A percentile compares a stretch with the other conserved stretches of the same genome.
Evolutionary conservation across 208 protist species (phyloP).

Genomic region (Acanthamoeba lenticulata): DNA sequence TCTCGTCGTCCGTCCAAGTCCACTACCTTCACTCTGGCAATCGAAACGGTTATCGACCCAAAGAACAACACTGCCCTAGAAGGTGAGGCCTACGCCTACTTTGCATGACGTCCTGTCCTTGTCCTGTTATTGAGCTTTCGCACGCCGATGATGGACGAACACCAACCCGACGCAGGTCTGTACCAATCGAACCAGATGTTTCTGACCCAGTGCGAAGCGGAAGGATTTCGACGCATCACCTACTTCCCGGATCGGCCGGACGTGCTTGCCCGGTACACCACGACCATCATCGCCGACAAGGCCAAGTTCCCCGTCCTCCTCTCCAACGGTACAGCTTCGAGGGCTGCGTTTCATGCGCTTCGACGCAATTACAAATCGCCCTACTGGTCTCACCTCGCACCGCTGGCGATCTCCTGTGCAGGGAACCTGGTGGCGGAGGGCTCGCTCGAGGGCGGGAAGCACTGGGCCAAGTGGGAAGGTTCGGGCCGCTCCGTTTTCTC

Average conservation of each 20-base stretch:
- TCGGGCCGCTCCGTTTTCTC: not conserved
- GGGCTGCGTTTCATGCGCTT: no score
- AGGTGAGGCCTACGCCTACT: not conserved
- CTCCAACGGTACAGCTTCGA: conserved; percentile 61
- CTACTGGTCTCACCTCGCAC: no score
- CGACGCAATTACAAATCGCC: no score
- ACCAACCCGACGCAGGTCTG: not conserved
- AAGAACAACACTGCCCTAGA: not conserved
- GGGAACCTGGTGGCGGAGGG: conserved; percentile 7
- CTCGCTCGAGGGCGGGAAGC: not conserved
- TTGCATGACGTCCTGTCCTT: not conserved
- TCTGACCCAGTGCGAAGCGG: conserved; percentile 74
- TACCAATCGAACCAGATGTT: not conserved
- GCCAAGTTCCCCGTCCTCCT: conserved; percentile 64
- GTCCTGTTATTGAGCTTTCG: not conserved
- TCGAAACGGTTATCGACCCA: not conserved
- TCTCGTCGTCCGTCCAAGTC: not conserved
- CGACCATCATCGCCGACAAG: conserved; percentile 64
- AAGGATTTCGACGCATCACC: conserved; percentile 75
- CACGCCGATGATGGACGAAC: not conserved
- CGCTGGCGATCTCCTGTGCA: no score
- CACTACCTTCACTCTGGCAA: not conserved
- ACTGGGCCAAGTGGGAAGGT: conserved; percentile 62
- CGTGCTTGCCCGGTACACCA: conserved; percentile 68
- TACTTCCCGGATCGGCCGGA: conserved; percentile 76